Base-by-base conservation (phyloP, 1,284 basidiomycete genomes). In the Heliocybe sulcata region DNA sequence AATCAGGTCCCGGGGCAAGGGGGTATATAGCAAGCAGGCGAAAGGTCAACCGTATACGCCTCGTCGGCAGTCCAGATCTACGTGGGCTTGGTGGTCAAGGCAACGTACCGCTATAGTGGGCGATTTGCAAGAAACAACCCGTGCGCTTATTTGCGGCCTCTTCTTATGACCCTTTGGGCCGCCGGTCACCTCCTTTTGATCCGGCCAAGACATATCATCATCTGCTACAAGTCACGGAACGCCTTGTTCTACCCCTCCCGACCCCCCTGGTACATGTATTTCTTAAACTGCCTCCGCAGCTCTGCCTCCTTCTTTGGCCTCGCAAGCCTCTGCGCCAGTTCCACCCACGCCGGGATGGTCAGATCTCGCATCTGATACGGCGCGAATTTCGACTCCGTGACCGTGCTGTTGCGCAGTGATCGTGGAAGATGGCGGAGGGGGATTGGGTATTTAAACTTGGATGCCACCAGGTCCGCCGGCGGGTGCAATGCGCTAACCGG, bases 291-390 rank as follows among this genome's bases (percentile, higher is more conserved):
- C 66, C 73, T 74, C 72, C 90, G 83, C 67, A 90, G 67, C 71
- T 81, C 82, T 69, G 76, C 76, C 63, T 83, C 74, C 63, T 70
- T 68, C 63, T 70, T 68, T 48, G 72, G 70, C 58, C 74, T 66
- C 55, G 80, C 84, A 58, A 94, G 67, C 63, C 75, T 69, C 60
- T 82, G 79, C 57, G 81, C 92, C 51, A 95, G 75, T 62, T 75
- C 75, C 59, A 92, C 71, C 83, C 91, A 94, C 57, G 84, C 84
- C 56, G 76, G 72, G 42, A 96, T 83, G 56, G 92, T 96, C 74
- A 92, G 72, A 67, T 90, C 90, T 55, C 61, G 65, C 79, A 92
- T 72, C 61, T 65, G 72, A 71, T 87, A 95, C 57, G 86, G 90
- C 62, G 81, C 83, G 60, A 81, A 85, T 69, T 75, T 79, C 61